Percentiles rank a stretch among this genome's conserved stretches.
phyloP scores from a whole-genome alignment of 176 grass and related monocot genomes.

The Oryza coarctata region DNA sequence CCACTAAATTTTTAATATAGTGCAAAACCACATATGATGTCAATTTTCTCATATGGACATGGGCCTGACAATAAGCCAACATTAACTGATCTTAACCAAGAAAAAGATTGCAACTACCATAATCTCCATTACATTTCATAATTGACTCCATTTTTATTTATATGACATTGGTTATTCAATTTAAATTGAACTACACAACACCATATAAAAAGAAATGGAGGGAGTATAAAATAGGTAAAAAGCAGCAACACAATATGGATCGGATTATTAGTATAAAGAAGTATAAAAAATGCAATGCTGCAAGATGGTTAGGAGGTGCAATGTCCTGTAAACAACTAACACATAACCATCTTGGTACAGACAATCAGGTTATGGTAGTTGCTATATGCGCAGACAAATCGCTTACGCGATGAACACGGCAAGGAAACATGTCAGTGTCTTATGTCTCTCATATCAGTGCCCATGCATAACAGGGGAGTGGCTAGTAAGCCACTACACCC shows the following conservation, averaged over 20 bases:
- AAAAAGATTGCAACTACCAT: background rate
- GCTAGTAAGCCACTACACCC: constrained; percentile 32
- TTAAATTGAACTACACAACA: too few relatives aligned
- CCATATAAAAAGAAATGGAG: too few relatives aligned
- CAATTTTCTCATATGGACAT: constrained; percentile 9
- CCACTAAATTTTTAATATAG: constrained; percentile 18
- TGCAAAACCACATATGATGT: background rate
- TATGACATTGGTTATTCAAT: too few relatives aligned
- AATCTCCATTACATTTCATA: background rate
- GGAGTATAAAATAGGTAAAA: too few relatives aligned
- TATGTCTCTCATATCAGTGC: constrained; percentile 44
- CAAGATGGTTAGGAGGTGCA: constrained; percentile 21
- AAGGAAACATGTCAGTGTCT: constrained; percentile 19
- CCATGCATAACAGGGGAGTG: constrained; percentile 46
- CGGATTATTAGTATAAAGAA: constrained; percentile 21
- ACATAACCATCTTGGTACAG: constrained; percentile 34
- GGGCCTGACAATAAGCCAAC: background rate
- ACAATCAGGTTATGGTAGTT: constrained; percentile 42
- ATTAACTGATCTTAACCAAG: constrained; percentile 15
- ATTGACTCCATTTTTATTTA: too few relatives aligned
- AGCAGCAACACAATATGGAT: background rate
- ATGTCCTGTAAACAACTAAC: constrained; percentile 28
- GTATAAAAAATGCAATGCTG: background rate
- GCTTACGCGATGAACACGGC: constrained; percentile 43
- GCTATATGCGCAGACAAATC: constrained; percentile 55